Evolutionary conservation across 2,329 filamentous ascomycete species (phyloP), one percentile per base, ranked within the genome.

Genomic region (Fusarium beomiforme): DNA sequence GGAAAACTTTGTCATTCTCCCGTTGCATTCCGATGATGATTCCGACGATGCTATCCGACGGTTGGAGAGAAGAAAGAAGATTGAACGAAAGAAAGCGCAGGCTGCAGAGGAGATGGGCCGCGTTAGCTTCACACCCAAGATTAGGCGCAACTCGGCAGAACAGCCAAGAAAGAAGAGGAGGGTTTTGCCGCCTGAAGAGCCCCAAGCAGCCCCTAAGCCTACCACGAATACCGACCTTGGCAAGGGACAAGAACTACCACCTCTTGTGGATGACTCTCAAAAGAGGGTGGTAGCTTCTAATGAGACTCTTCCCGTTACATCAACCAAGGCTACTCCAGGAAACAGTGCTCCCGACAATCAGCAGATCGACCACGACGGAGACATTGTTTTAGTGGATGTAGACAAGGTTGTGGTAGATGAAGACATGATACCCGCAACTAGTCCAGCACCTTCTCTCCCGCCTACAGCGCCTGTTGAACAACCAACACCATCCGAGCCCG

Each of bases 71-170:
- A 79, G 77, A 11, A 80, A 78, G 29, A 79, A 75, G 37, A 83
- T 79, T 6, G 80, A 80, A 19, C 72, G 73, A 42, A 85, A 80
- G 57, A 80, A 81, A 37, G 80, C 82, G 3, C 77, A 80, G 24
- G 84, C 82, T 6, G 78, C 81, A 3, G 79, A 81, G 64, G 79
- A 82, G 36, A 79, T 87, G 64, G 80, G 78, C 2, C 79, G 77
- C 14, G 83, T 86, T n/a, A 81, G 77, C 55, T 78, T 85, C 8
- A 68, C 73, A 12, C 76, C 77, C 10, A 71, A 71, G 26, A 50
- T 69, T 14, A 71, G 66, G 34, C 67, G 71, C 11, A 64, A 64
- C 14, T 73, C 75, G 1, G 54, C 47, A 34, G 78, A 78, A 21
- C 68, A 70, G 29, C 70, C 71, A 23, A 71, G 71, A 24, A 82